A percentile compares a stretch with the other conserved stretches of the same genome.
Evolutionary conservation across 2,329 filamentous ascomycete genomes (phyloP).

Genomic region (Fusarium stilboides): DNA sequence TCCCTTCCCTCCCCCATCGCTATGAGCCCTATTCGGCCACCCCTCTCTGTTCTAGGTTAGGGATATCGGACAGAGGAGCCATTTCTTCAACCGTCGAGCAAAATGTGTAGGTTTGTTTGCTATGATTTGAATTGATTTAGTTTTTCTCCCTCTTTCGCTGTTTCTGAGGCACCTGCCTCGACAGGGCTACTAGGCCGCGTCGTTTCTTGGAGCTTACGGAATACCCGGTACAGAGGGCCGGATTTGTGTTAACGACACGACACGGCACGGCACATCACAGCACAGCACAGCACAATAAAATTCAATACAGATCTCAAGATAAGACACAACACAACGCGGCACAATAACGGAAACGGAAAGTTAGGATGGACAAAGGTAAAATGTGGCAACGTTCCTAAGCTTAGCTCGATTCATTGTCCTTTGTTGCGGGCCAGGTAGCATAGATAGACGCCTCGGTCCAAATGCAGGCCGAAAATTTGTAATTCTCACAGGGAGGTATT

Average conservation of each 20-base stretch:
- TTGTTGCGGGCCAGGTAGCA: not conserved
- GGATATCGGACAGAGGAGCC: conserved; percentile 5
- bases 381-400: not conserved
- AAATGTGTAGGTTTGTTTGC: conserved; percentile 24
- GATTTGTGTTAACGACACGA: conserved; percentile 4
- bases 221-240: conserved; percentile 18
- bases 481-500: conserved; percentile 13
- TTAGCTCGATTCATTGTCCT: conserved; percentile 5
- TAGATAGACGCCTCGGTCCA: conserved; percentile 5
- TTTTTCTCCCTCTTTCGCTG: not conserved
- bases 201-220: not conserved
- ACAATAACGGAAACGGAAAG: conserved; percentile 7
- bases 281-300: not conserved
- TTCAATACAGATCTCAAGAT: not conserved
- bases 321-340: not conserved
- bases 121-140: conserved; percentile 2
- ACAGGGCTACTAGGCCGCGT: conserved; percentile 1
- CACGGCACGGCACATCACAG: not conserved
- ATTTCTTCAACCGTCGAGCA: conserved; percentile 31
- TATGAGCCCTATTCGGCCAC: conserved; percentile 8
- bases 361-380: not conserved
- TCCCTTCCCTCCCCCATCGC: conserved; percentile 12
- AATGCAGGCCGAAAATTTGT: conserved; percentile 19
- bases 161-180: conserved; percentile 15
- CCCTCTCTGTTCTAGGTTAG: conserved; percentile 32